Evolutionary conservation across 768 basidiomycete species (phyloP).

Genomic region (Phaffia tasmanica): DNA sequence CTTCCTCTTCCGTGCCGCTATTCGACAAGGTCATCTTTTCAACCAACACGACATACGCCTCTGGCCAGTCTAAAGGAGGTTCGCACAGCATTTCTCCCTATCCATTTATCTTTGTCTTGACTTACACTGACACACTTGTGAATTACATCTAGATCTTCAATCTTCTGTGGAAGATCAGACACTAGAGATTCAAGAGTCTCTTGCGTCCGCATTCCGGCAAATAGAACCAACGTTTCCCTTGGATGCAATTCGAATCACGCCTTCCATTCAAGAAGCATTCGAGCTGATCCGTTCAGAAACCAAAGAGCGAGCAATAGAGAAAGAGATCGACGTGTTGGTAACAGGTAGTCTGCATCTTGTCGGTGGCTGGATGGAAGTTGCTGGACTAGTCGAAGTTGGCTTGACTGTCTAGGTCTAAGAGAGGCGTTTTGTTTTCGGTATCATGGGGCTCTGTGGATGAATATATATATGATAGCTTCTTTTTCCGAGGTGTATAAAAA

Average conservation of each 20-base stretch:
- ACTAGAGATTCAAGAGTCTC: slow-evolving; percentile 63
- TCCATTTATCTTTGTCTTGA: neutral
- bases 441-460: too few species aligned
- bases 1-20: slow-evolving; percentile 37
- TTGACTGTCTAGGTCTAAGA: slow-evolving; percentile 30
- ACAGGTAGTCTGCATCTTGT: slow-evolving; percentile 87
- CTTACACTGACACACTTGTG: slow-evolving; percentile 1
- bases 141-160: slow-evolving; percentile 55
- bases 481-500: too few species aligned
- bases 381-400: slow-evolving; percentile 54
- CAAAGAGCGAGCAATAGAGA: slow-evolving; percentile 26
- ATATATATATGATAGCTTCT: too few species aligned
- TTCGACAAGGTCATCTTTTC: slow-evolving; percentile 89
- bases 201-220: slow-evolving; percentile 60
- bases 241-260: slow-evolving; percentile 61
- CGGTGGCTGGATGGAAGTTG: slow-evolving; percentile 86
- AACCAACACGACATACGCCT: slow-evolving; percentile 85
- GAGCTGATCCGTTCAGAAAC: slow-evolving; percentile 46
- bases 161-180: slow-evolving; percentile 54
- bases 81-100: slow-evolving; percentile 28
- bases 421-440: too few species aligned
- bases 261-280: slow-evolving; percentile 85
- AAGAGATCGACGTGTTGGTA: slow-evolving; percentile 56
- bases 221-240: slow-evolving; percentile 53
- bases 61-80: slow-evolving; percentile 87